These are phyloP conservation scores for Solanum virginianum DNA, from an alignment of 257 asterid species.

Conservation along the genomic window DNA sequence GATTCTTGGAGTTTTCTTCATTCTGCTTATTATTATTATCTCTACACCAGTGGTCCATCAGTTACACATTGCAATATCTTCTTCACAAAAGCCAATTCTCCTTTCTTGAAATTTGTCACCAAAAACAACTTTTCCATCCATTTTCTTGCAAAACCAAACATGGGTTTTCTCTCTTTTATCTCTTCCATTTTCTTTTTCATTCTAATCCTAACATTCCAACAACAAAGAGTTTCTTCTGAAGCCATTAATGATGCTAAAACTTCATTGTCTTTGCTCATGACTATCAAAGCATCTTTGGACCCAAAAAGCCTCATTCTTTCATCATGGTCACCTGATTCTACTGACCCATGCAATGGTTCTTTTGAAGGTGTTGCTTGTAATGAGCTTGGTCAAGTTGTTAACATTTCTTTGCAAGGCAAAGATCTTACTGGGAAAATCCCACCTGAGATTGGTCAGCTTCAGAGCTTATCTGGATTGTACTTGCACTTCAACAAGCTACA, in stretches of 20 bases:
- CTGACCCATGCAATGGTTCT: constrained; percentile 52
- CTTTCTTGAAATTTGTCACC: background rate
- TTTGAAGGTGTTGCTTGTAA: constrained; percentile 83
- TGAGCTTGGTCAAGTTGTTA: constrained; percentile 62
- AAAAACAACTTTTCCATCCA: background rate
- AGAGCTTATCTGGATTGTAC: constrained; percentile 74
- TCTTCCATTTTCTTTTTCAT: constrained; percentile 12
- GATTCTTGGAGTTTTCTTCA: background rate
- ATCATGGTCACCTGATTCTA: constrained; percentile 60
- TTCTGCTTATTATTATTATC: background rate
- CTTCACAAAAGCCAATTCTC: background rate
- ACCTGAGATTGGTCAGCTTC: constrained; percentile 74
- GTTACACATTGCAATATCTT: background rate
- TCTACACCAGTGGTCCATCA: background rate
- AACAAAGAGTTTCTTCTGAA: constrained; percentile 5
- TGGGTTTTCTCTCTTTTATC: constrained; percentile 24
- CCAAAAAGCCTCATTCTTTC: constrained; percentile 48
- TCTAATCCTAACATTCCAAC: constrained; percentile 9
- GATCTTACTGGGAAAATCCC: constrained; percentile 74
- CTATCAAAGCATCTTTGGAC: constrained; percentile 71
- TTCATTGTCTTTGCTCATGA: constrained; percentile 42
- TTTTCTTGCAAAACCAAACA: constrained; percentile 14
- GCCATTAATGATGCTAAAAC: background rate
- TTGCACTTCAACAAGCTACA: constrained; percentile 81
- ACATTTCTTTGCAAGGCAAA: constrained; percentile 83